A percentile compares a stretch with the other conserved stretches of the same genome.
Conservation (phyloP, 495 filamentous ascomycete species). For the Neurospora sp. region DNA sequence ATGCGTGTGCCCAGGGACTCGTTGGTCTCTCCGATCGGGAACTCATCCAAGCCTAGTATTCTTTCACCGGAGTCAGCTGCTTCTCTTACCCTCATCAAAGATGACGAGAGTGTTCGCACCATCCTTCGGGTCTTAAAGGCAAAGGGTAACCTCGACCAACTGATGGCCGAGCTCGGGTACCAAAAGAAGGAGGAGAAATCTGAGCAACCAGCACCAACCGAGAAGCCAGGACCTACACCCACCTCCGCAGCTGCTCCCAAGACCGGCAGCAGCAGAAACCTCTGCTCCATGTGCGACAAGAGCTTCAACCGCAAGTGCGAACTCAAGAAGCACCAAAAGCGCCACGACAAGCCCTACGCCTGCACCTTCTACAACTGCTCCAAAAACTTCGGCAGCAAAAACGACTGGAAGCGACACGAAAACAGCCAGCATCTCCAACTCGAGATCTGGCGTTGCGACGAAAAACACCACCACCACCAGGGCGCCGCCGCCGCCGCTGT, state of each 20-base stretch:
- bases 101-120: conserved; percentile 13
- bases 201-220: neutral
- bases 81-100: conserved; percentile 6
- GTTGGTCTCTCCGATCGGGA: neutral
- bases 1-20: neutral
- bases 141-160: conserved; percentile 11
- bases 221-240: neutral
- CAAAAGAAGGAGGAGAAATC: conserved; percentile 13
- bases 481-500: neutral
- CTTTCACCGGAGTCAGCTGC: neutral
- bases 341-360: conserved; percentile 78
- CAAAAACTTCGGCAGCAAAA: conserved; percentile 82
- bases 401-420: conserved; percentile 96
- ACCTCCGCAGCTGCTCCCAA: conserved; percentile 5
- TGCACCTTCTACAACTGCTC: conserved; percentile 70
- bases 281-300: conserved; percentile 47
- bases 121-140: conserved; percentile 5
- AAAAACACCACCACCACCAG: conserved; percentile 8
- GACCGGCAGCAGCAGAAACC: conserved; percentile 21
- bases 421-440: conserved; percentile 72
- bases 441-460: conserved; percentile 68
- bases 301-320: conserved; percentile 52
- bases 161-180: conserved; percentile 25
- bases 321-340: conserved; percentile 82
- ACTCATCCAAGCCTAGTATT: neutral